These are phyloP conservation scores for Penicillium sumatraense DNA, from an alignment of 2,329 filamentous ascomycete genomes.

Conservation along the genomic window DNA sequence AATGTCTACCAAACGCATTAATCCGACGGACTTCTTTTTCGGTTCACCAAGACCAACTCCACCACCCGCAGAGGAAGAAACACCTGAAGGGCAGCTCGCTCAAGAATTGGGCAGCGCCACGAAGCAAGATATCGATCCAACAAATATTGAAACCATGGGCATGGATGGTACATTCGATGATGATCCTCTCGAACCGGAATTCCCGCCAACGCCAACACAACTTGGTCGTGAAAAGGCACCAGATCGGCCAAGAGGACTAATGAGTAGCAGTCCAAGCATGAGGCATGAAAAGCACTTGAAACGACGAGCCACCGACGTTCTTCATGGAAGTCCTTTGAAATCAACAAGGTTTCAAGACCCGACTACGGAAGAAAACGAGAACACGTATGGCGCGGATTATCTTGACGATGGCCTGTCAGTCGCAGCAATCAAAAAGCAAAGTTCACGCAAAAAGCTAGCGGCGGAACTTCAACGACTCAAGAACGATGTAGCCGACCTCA, in stretches of 20 bases:
- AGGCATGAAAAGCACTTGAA: conserved; percentile 34
- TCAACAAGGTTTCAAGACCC: conserved; percentile 22
- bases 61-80: conserved; percentile 16
- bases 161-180: conserved; percentile 26
- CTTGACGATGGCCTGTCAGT: conserved; percentile 22
- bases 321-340: conserved; percentile 38
- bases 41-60: conserved; percentile 28
- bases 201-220: conserved; percentile 58
- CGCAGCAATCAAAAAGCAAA: conserved; percentile 52
- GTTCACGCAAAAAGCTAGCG: conserved; percentile 57
- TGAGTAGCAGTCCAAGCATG: conserved; percentile 45
- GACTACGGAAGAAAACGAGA: conserved; percentile 18
- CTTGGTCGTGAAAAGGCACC: conserved; percentile 42
- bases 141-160: conserved; percentile 19
- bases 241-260: conserved; percentile 33
- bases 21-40: conserved; percentile 34
- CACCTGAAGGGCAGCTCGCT: conserved; percentile 39
- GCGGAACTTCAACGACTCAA: conserved; percentile 62
- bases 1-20: conserved; percentile 39
- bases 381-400: conserved; percentile 6
- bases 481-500: conserved; percentile 62
- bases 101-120: conserved; percentile 38
- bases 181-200: conserved; percentile 61
- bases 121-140: conserved; percentile 27
- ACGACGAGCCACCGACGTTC: conserved; percentile 25